Conservation (phyloP, 2,329 filamentous ascomycete genomes). For the Achaetomium macrosporum region DNA sequence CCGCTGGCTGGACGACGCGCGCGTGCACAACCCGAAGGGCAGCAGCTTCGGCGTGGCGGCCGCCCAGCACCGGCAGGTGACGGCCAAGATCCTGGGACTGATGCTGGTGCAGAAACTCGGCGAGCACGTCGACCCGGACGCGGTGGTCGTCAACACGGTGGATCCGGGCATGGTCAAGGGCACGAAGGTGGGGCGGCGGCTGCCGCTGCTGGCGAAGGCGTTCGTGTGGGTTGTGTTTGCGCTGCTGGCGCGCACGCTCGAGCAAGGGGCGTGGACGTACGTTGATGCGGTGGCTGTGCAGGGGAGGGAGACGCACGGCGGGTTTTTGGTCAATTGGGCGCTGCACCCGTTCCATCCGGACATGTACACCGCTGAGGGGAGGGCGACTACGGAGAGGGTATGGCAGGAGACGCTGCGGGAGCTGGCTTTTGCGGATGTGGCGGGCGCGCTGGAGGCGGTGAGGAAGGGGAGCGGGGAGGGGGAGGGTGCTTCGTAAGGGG, state of each 20-base stretch:
- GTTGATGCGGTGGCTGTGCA: background rate
- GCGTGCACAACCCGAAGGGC: background rate
- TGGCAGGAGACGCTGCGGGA: background rate
- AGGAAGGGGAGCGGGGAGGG: background rate
- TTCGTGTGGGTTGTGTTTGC: background rate
- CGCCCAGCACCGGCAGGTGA: background rate
- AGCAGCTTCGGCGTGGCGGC: background rate
- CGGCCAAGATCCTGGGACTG: background rate
- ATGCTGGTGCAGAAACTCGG: background rate
- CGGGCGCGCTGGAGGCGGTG: background rate
- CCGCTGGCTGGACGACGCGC: background rate
- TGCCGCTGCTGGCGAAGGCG: background rate
- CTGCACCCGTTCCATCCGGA: background rate
- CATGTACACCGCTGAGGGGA: background rate
- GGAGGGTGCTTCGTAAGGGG: no score
- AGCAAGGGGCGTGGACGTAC: background rate
- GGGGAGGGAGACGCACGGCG: background rate
- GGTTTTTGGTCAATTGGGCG: background rate
- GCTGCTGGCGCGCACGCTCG: background rate
- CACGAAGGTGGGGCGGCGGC: background rate
- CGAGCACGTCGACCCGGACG: background rate
- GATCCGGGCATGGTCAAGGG: background rate
- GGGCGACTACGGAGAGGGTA: background rate
- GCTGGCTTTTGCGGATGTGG: background rate
- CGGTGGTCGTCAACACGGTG: background rate